Base-by-base conservation (phyloP, 2,329 filamentous ascomycete species). In the Xylaria multiplex region DNA sequence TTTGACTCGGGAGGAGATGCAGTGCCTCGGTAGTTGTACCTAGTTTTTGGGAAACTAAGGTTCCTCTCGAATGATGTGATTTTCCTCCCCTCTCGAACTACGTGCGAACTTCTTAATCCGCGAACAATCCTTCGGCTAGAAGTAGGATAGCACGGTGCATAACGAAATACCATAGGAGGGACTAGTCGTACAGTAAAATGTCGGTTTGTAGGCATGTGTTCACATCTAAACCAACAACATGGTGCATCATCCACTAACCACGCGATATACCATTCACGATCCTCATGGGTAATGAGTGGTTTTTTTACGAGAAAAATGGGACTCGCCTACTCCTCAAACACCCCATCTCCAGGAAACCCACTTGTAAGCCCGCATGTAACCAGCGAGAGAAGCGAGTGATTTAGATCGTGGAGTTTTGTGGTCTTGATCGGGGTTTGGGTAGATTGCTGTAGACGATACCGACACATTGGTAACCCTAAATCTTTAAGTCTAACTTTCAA, bases 311-410 rank as follows among this genome's bases (percentile, higher is more conserved):
- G 6, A 57, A 52, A 57, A 62, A 16, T 6, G 61, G 49, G 50
- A 48, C 43, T 35, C 5, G 35, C 7, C 14, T 45, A 43, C 22
- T 49, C 42, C 40, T 55, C 32, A 48, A 24, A 30, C 32, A 30
- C 42, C 24, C 32, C 32, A 49, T 62, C 62, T 54, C 55, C 49
- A 59, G 40, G 35, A 37, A 64, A 48, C 55, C 55, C 61, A 48
- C 61, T 24, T 13, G 5, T 4, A 43, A n/a, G 32, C 46, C 8
- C 2, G 19, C 22, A 35, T 32, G n/a, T 22, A 43, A 32, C 30
- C 42, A 27, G 7, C 19, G 32, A 14, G 32, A 35, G 27, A 24
- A 35, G 6, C 62, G 62, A 64, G 62, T 60, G 56, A 55, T 43
- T 42, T 9, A 32, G 40, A 57, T 16, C 46, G 54, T 13, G 55